Percentiles rank a stretch among this genome's conserved stretches.
Evolutionary conservation across 225 moss, liverwort and hornwort genomes (phyloP).

Genomic region (Climacium dendroides): DNA sequence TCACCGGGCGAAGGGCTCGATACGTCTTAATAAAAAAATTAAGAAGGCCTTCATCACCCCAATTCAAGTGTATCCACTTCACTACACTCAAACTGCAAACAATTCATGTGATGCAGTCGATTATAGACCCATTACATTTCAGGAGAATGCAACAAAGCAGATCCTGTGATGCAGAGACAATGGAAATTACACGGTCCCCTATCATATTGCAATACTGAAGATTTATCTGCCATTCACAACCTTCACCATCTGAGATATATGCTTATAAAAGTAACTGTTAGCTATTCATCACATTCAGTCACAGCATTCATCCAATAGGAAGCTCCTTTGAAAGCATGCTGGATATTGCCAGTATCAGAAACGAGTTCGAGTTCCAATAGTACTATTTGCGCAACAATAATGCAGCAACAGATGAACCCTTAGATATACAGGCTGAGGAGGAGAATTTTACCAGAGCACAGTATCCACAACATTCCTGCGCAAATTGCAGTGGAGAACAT

Average conservation of each 20-base stretch:
- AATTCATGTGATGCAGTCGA: not conserved
- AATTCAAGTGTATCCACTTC: constrained; percentile 96
- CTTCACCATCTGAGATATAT: not conserved
- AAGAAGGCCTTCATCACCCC: constrained; percentile 84
- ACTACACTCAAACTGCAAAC: constrained; percentile 83
- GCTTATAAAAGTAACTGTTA: not conserved
- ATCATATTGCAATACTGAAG: not conserved
- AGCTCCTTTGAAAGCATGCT: not conserved
- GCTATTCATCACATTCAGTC: not conserved
- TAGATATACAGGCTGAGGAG: not conserved
- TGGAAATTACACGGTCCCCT: not conserved
- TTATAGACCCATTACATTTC: not conserved
- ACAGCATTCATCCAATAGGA: not conserved
- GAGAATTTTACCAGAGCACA: constrained; percentile 51
- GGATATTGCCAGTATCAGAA: not conserved
- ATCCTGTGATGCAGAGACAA: not conserved
- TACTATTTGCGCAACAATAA: not conserved
- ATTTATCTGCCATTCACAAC: not conserved
- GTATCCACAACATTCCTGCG: constrained; percentile 52
- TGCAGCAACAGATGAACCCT: not conserved
- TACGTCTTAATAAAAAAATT: constrained; percentile 57
- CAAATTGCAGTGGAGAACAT: constrained; percentile 37
- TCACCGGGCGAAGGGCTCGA: constrained; percentile 64
- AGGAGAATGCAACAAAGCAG: not conserved
- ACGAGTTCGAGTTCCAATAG: not conserved